These are phyloP conservation scores for Citrus australasica DNA, from an alignment of 345 rosid genomes.

Conservation along the genomic window DNA sequence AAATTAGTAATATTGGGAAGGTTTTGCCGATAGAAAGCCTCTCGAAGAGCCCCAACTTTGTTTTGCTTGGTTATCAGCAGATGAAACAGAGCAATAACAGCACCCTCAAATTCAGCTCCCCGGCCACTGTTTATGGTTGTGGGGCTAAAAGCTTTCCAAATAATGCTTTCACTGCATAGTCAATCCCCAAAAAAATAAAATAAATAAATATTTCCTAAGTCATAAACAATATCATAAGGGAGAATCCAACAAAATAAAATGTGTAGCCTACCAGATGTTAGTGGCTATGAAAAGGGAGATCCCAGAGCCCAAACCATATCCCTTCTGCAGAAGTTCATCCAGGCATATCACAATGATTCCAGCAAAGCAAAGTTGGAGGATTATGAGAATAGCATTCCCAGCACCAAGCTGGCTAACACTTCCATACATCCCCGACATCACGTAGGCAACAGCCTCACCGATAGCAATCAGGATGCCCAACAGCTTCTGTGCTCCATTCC, in stretches of 20 bases:
- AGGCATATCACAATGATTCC: conserved; percentile 61
- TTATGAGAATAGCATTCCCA: conserved; percentile 55
- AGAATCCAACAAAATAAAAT: not conserved
- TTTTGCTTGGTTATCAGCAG: conserved; percentile 52
- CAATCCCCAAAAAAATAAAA: not conserved
- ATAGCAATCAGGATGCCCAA: conserved; percentile 66
- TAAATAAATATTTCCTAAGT: not conserved
- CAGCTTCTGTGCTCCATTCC: conserved; percentile 68
- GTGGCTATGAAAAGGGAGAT: conserved; percentile 72
- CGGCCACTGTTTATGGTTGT: conserved; percentile 73
- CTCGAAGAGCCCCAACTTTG: conserved; percentile 63
- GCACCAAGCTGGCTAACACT: conserved; percentile 60
- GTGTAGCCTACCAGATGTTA: conserved; percentile 54
- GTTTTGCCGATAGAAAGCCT: conserved; percentile 71
- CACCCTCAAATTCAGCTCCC: conserved; percentile 79
- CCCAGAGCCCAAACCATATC: conserved; percentile 66
- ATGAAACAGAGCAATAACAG: conserved; percentile 71
- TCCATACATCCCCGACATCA: conserved; percentile 69
- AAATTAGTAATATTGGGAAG: conserved; percentile 76
- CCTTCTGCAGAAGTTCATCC: conserved; percentile 69
- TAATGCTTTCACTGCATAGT: conserved; percentile 56
- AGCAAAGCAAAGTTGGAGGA: conserved; percentile 44
- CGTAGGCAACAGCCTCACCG: conserved; percentile 63
- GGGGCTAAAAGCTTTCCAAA: conserved; percentile 78
- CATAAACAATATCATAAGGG: not conserved